A percentile compares a stretch with the other conserved stretches of the same genome.
phyloP scores from a whole-genome alignment of 2,329 filamentous ascomycete genomes.

The Penicillium digitatum region DNA sequence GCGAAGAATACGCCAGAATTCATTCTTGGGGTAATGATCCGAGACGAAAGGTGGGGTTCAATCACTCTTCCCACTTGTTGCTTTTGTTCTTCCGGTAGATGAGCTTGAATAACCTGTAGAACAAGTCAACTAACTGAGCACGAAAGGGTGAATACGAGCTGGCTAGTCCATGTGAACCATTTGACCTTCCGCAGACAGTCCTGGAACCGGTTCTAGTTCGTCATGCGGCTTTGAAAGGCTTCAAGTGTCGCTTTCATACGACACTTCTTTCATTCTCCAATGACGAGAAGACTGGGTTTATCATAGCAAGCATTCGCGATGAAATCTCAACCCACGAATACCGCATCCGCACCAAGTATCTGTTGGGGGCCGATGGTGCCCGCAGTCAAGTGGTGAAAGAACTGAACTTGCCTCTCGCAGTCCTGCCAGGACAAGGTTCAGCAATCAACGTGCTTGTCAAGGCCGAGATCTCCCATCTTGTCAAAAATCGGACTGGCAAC shows the following conservation, averaged over 20 bases:
- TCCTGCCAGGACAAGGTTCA: constrained; percentile 46
- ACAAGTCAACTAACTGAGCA: neutral
- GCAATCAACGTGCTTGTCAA: constrained; percentile 51
- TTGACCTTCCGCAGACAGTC: constrained; percentile 49
- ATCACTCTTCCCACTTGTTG: neutral
- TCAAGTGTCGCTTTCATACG: constrained; percentile 45
- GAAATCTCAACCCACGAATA: constrained; percentile 39
- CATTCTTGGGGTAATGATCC: constrained; percentile 53
- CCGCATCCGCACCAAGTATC: constrained; percentile 45
- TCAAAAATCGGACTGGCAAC: constrained; percentile 51
- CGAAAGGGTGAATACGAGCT: constrained; percentile 43
- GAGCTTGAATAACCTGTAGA: no score
- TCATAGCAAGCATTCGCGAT: constrained; percentile 38
- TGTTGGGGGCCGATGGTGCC: constrained; percentile 3
- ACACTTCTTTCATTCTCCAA: constrained; percentile 35
- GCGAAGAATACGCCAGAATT: constrained; percentile 50
- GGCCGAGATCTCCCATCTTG: constrained; percentile 44
- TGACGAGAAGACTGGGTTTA: constrained; percentile 11
- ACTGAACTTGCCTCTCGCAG: constrained; percentile 47
- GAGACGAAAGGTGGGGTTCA: constrained; percentile 35
- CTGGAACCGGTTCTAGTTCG: constrained; percentile 48
- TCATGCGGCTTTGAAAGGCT: constrained; percentile 41
- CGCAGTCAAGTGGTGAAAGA: constrained; percentile 33
- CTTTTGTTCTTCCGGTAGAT: neutral
- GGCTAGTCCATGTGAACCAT: constrained; percentile 42